Evolutionary conservation across 345 rosid species (phyloP).

Genomic region (Hibiscus trionum): DNA sequence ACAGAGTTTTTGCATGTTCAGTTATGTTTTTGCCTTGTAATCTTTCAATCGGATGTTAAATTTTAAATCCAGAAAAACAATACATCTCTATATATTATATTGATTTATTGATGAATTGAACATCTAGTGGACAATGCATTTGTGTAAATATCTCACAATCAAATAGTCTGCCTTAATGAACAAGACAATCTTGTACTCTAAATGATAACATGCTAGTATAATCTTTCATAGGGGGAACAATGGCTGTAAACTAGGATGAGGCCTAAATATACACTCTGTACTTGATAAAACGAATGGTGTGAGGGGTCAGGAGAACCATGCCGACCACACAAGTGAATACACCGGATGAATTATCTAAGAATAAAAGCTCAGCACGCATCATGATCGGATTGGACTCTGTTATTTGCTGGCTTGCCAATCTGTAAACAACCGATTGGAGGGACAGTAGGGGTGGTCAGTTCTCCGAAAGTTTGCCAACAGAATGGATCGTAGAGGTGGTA

Average conservation of each 20-base stretch:
- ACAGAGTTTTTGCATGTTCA: not conserved
- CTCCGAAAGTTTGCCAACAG: conserved; percentile 92
- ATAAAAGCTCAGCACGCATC: conserved; percentile 50
- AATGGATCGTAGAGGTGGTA: conserved; percentile 75
- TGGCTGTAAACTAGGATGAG: not conserved
- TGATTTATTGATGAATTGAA: not conserved
- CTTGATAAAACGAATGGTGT: conserved; percentile 24
- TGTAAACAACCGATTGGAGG: conserved; percentile 87
- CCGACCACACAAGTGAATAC: conserved; percentile 47
- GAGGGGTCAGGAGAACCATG: conserved; percentile 45
- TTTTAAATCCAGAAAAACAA: not conserved
- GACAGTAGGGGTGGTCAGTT: conserved; percentile 60
- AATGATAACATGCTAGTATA: not conserved
- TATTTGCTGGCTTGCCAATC: conserved; percentile 75
- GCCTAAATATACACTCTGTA: conserved; percentile 21
- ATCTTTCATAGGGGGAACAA: not conserved
- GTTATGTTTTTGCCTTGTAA: not conserved
- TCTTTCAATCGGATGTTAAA: not conserved
- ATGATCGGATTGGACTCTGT: conserved; percentile 49
- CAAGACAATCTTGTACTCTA: not conserved
- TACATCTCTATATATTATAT: not conserved
- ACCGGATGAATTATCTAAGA: conserved; percentile 17
- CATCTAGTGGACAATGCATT: not conserved
- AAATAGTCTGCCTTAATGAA: conserved; percentile 6
- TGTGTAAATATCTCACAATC: conserved; percentile 3